These are phyloP conservation scores for Globisporangium nodosum DNA, from an alignment of 352 stramenopile species.

Conservation along the genomic window DNA sequence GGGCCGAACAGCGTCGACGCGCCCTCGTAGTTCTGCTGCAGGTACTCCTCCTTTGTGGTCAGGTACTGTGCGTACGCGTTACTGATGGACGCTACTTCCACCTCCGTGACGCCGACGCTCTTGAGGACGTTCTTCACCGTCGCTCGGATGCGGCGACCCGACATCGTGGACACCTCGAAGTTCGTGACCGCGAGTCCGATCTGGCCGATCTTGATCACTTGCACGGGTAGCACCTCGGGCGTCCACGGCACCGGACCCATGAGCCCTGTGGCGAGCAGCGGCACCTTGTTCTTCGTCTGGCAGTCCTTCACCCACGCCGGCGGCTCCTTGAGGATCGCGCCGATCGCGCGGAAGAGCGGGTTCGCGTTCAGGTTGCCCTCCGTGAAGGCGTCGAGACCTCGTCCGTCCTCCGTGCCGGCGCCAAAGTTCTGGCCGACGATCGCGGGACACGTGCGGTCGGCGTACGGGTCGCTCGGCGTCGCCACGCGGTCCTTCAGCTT, in stretches of 20 bases:
- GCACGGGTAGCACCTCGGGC: constrained; percentile 44
- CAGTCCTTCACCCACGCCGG: constrained; percentile 36
- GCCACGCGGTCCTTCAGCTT: constrained; percentile 18
- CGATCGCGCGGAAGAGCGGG: constrained; percentile 19
- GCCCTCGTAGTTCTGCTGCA: constrained; percentile 62
- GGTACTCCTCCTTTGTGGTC: constrained; percentile 61
- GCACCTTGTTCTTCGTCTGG: constrained; percentile 31
- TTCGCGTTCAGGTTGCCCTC: constrained; percentile 38
- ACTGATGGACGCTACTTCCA: constrained; percentile 41
- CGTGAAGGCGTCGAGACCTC: constrained; percentile 23
- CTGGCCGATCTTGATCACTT: constrained; percentile 49
- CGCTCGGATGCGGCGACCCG: constrained; percentile 42
- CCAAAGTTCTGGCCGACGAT: constrained; percentile 47
- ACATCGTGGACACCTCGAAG: constrained; percentile 61
- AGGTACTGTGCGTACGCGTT: constrained; percentile 64
- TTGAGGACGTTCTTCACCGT: constrained; percentile 27
- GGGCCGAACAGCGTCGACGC: constrained; percentile 67
- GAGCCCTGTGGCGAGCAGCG: constrained; percentile 31
- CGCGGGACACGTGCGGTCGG: constrained; percentile 33
- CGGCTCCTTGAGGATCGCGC: constrained; percentile 20
- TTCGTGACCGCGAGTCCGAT: constrained; percentile 45
- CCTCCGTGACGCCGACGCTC: constrained; percentile 25
- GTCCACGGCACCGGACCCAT: constrained; percentile 38
- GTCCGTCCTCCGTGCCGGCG: constrained; percentile 44
- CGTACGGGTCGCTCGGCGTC: constrained; percentile 21